Evolutionary conservation across 495 filamentous ascomycete species (phyloP), one percentile per base, ranked within the genome.

Genomic region (Penicillium tannophilum): DNA sequence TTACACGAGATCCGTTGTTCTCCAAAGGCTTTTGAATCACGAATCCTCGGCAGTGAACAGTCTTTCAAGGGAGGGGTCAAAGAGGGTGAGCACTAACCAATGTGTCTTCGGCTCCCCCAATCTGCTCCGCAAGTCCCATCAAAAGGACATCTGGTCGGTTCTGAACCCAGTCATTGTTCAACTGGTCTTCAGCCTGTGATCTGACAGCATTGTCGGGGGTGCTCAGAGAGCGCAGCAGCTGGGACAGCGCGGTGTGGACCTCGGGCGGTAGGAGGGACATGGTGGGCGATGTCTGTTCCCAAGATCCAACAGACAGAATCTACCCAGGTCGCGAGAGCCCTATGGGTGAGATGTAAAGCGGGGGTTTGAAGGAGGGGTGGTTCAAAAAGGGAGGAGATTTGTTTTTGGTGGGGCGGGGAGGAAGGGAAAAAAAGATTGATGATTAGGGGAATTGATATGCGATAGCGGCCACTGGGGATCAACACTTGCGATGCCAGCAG

Each of bases 111-210:
- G 89, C 81, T 17, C 79, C 84, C 63, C 88, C 84, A 65, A 96
- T 88, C 76, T 98, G 93, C 75, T 99, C 95, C 19, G 88, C 91
- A 63, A 99, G 75, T 55, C 92, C 95, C 88, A 97, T 91, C 72
- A 99, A 76, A 39, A 98, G 77, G 59, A 94, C 80, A 63, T 96
- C 92, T 36, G 95, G 93, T 43, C 87, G 84, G 19, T 82, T 81
- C 52, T 78, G 80, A 41, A 92, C 86, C 94, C 94, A 99, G 73
- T 92, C 89, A 74, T 85, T 88, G 68, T 90, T 91, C 59, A 99
- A 76, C 70, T 90, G 86, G 50, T 93, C 91, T 75, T 99, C 95
- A 49, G 93, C 92, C 69, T 90, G 86, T 33, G 87, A 84, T 63
- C 95, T 88, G 65, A 90, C 80, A 39, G 76, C 74, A 74, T 99